phyloP scores from a whole-genome alignment of 768 basidiomycete species.

The Clathrus columnatus region DNA sequence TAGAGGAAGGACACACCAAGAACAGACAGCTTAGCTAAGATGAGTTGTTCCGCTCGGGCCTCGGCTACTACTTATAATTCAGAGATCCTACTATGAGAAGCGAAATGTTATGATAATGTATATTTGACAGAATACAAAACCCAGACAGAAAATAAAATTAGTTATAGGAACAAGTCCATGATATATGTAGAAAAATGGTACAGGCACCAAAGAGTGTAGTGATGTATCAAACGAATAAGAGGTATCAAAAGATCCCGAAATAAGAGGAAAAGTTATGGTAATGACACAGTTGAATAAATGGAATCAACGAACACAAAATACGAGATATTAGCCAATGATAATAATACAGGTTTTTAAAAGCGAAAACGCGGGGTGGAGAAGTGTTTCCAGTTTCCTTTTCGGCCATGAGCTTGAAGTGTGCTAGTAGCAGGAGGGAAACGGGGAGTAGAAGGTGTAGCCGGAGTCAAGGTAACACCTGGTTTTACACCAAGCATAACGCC shows the following conservation, averaged over 20 bases:
- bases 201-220: no score
- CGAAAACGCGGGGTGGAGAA: constrained; percentile 53
- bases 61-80: not conserved
- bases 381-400: constrained; percentile 9
- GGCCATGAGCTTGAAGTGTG: constrained; percentile 16
- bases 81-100: not conserved
- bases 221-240: no score
- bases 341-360: constrained; percentile 26
- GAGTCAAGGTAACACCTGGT: constrained; percentile 17
- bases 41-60: not conserved
- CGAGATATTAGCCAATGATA: constrained; percentile 5
- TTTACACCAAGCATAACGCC: constrained; percentile 72
- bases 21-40: not conserved
- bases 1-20: not conserved
- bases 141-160: not conserved
- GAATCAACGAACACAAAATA: no score
- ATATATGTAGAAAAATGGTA: not conserved
- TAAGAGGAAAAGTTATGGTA: no score
- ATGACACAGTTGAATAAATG: not conserved
- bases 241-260: no score
- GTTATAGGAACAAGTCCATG: not conserved
- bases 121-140: not conserved
- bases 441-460: constrained; percentile 23
- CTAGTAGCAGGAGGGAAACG: constrained; percentile 17
- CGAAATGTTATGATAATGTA: constrained; percentile 6